Conservation (phyloP, 305 asterid genomes). For the Fraxinus nigra region DNA sequence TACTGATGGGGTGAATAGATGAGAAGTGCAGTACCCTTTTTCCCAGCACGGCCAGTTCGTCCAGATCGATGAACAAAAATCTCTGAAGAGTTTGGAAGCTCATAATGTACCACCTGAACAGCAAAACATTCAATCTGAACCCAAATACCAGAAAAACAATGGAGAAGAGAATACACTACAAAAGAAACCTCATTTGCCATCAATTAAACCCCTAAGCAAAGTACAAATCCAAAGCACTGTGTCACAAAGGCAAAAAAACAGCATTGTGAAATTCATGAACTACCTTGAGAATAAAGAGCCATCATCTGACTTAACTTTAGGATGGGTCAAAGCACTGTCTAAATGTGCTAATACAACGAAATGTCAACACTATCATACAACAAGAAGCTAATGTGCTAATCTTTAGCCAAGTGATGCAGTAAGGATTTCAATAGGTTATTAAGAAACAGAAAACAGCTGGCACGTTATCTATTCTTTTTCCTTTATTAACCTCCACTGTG, state of each 20-base stretch:
- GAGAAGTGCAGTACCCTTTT: conserved; percentile 79
- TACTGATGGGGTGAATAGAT: conserved; percentile 60
- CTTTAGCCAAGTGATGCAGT: not conserved
- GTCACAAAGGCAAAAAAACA: not conserved
- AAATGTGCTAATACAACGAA: not conserved
- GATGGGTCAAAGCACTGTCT: not conserved
- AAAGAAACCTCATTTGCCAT: not conserved
- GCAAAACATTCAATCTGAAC: conserved; percentile 15
- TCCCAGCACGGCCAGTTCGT: conserved; percentile 98
- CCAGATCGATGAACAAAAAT: conserved; percentile 89
- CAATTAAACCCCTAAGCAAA: conserved; percentile 1
- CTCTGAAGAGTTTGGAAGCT: conserved; percentile 80
- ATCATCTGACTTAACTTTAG: not conserved
- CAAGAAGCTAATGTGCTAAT: not conserved
- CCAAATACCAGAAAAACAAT: not conserved
- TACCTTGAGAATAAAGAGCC: not conserved
- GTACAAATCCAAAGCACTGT: not conserved
- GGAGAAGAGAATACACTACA: not conserved
- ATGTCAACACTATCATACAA: not conserved
- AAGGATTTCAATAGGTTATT: not conserved
- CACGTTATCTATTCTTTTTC: conserved; percentile 2
- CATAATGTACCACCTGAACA: conserved; percentile 72
- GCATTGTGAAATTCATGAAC: not conserved
- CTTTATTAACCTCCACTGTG: not conserved
- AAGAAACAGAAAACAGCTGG: not conserved